Conservation (phyloP, 345 rosid species). For the Mercurialis annua region DNA sequence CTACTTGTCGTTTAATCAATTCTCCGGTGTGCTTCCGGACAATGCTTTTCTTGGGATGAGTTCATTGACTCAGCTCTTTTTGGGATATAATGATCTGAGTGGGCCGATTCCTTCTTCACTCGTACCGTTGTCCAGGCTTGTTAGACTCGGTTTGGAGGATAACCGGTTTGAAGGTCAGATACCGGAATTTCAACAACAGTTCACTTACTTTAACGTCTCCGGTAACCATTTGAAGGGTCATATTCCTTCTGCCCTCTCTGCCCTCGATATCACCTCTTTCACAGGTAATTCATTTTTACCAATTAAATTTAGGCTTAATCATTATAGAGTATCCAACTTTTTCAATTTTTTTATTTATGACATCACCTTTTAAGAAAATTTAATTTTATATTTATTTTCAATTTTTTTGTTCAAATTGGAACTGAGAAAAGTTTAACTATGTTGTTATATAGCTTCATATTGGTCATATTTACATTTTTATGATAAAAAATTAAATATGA, state of each 20-base stretch:
- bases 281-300: slow-evolving; percentile 33
- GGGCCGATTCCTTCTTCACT: slow-evolving; percentile 62
- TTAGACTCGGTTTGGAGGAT: slow-evolving; percentile 44
- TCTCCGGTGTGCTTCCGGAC: slow-evolving; percentile 44
- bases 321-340: too few relatives aligned
- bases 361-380: too few relatives aligned
- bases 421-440: too few relatives aligned
- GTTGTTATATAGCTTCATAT: too few relatives aligned
- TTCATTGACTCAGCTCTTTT: slow-evolving; percentile 40
- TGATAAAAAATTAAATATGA: too few relatives aligned
- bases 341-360: too few relatives aligned
- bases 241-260: slow-evolving; percentile 43
- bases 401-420: too few relatives aligned
- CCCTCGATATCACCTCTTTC: slow-evolving; percentile 37
- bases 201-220: slow-evolving; percentile 41
- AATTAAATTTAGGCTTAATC: too few relatives aligned
- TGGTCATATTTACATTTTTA: too few relatives aligned
- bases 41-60: slow-evolving; percentile 51
- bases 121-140: slow-evolving; percentile 35
- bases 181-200: slow-evolving; percentile 46
- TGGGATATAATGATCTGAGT: slow-evolving; percentile 50
- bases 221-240: slow-evolving; percentile 51
- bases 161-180: slow-evolving; percentile 54
- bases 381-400: too few relatives aligned
- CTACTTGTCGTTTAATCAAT: slow-evolving; percentile 53